Percentiles rank a stretch among this genome's conserved stretches.
Conservation (phyloP, 140 eudicot genomes). For the Oenanthe javanica region DNA sequence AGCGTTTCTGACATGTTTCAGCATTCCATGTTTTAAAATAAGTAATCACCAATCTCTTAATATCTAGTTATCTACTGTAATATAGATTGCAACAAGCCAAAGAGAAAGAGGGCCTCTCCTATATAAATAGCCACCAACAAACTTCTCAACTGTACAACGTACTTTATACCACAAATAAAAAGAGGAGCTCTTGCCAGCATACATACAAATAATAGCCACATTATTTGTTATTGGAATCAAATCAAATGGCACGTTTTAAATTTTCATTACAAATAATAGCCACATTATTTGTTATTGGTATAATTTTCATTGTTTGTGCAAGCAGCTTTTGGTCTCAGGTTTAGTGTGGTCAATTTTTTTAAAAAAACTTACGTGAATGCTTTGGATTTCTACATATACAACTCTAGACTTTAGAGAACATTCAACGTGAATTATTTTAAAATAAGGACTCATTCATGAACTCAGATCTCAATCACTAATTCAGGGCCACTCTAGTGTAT, state of each 20-base stretch:
- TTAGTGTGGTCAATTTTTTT: conserved; percentile 67
- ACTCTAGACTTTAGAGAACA: not conserved
- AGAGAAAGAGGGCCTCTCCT: not conserved
- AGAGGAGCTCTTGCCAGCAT: not conserved
- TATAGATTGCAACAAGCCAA: not conserved
- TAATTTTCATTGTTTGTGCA: conserved; percentile 41
- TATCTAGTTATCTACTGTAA: too few relatives aligned
- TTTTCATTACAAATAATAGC: not conserved
- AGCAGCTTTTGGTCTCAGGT: conserved; percentile 66
- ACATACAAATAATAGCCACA: not conserved
- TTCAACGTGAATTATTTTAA: not conserved
- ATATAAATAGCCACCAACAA: too few relatives aligned
- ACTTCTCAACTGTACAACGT: not conserved
- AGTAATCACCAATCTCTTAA: not conserved
- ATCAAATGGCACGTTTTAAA: not conserved
- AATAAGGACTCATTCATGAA: too few relatives aligned
- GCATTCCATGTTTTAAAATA: not conserved
- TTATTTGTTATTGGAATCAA: not conserved
- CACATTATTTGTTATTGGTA: too few relatives aligned
- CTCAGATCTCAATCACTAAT: too few relatives aligned
- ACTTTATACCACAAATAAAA: not conserved
- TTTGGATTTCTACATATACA: not conserved
- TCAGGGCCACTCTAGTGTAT: not conserved
- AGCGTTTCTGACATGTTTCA: not conserved
- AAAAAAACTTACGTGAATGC: conserved; percentile 34